phyloP scores from a whole-genome alignment of 768 basidiomycete genomes.

The Lactarius deliciosus region DNA sequence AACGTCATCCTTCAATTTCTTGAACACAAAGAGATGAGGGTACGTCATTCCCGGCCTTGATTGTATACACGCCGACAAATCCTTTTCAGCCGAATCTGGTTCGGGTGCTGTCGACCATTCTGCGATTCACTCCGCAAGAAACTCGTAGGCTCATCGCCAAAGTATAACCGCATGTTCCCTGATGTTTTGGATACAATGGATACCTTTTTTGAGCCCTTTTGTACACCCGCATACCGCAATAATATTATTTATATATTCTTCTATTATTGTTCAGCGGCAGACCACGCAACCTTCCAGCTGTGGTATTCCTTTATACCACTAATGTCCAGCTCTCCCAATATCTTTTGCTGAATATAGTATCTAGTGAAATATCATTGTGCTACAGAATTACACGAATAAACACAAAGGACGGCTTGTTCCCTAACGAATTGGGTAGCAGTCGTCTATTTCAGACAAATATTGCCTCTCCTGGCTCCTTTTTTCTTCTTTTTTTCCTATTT shows the following conservation, averaged over 20 bases:
- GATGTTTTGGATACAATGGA: neutral
- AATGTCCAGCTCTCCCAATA: too few relatives aligned
- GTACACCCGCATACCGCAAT: conserved; percentile 10
- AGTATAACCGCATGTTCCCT: conserved; percentile 44
- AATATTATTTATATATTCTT: conserved; percentile 1
- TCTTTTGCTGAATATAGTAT: too few relatives aligned
- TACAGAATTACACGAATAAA: neutral
- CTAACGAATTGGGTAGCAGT: neutral
- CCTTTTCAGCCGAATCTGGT: conserved; percentile 76
- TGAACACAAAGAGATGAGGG: conserved; percentile 98
- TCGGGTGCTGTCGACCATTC: conserved; percentile 85
- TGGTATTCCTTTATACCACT: too few relatives aligned
- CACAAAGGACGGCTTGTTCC: neutral
- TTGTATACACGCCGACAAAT: conserved; percentile 20
- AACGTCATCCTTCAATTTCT: conserved; percentile 97
- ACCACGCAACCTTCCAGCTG: too few relatives aligned
- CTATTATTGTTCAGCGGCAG: neutral
- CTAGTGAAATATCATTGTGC: neutral
- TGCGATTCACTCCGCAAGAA: conserved; percentile 95
- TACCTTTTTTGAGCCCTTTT: neutral
- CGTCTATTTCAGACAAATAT: neutral
- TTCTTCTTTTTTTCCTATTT: neutral
- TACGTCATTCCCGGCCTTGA: conserved; percentile 42
- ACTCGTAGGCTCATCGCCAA: conserved; percentile 86
- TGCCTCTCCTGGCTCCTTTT: conserved; percentile 32